Conservation (phyloP, 805 yeast genomes). For the Diddensiella caesifluorescens region DNA sequence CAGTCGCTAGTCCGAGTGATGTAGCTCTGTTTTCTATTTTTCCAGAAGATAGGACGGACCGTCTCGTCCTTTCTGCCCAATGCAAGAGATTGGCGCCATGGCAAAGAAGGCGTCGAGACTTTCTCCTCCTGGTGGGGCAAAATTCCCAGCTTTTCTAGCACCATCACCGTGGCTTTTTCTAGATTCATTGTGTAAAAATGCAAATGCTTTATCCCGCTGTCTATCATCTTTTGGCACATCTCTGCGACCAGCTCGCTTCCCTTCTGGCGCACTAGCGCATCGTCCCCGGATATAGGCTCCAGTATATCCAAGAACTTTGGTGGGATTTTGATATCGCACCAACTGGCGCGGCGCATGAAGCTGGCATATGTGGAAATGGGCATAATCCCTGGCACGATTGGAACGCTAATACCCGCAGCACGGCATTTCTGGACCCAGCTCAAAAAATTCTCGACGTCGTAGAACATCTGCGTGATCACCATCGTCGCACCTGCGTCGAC, state of each 20-base stretch:
- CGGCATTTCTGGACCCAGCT: constrained; percentile 73
- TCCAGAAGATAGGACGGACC: constrained; percentile 95
- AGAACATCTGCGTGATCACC: constrained; percentile 94
- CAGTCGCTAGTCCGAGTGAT: constrained; percentile 85
- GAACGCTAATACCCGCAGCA: constrained; percentile 67
- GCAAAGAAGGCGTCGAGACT: constrained; percentile 39
- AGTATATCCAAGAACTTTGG: constrained; percentile 59
- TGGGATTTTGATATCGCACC: constrained; percentile 88
- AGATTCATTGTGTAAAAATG: constrained; percentile 98
- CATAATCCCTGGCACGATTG: constrained; percentile 97
- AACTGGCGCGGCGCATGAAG: constrained; percentile 85
- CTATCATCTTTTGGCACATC: constrained; percentile 70
- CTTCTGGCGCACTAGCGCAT: constrained; percentile 73
- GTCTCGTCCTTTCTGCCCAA: constrained; percentile 74
- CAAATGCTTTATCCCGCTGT: constrained; percentile 70
- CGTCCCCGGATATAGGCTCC: constrained; percentile 86
- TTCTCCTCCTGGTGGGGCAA: constrained; percentile 33
- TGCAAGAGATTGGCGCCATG: constrained; percentile 90
- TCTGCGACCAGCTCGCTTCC: constrained; percentile 80
- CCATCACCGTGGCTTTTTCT: constrained; percentile 85
- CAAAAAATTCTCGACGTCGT: constrained; percentile 82
- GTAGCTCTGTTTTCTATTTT: constrained; percentile 84
- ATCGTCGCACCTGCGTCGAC: constrained; percentile 93
- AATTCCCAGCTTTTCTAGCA: constrained; percentile 67
- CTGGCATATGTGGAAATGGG: constrained; percentile 95